Evolutionary conservation across 345 rosid genomes (phyloP).

Genomic region (Lepidium africanum): DNA sequence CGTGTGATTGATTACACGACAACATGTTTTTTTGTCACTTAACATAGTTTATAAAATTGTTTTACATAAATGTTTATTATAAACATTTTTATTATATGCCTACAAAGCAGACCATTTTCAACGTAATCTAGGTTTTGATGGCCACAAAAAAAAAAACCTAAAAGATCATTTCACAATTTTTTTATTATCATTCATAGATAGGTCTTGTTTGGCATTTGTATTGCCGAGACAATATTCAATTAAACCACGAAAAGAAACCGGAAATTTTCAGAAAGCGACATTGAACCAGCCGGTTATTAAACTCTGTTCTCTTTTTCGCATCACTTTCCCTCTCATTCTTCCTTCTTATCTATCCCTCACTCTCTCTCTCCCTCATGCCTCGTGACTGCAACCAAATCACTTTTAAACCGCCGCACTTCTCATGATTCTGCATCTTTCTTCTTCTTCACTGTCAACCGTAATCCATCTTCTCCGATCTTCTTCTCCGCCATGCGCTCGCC

Average conservation of each 20-base stretch:
- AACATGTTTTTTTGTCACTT: too few species aligned
- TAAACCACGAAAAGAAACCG: neutral
- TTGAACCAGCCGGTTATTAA: constrained; percentile 13
- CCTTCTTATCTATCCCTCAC: constrained; percentile 9
- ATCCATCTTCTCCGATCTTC: constrained; percentile 23
- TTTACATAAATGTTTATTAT: too few species aligned
- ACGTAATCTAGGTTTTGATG: neutral
- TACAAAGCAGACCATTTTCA: neutral
- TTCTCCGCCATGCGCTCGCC: constrained; percentile 57
- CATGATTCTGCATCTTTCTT: constrained; percentile 25
- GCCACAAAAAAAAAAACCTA: neutral
- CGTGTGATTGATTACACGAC: too few species aligned
- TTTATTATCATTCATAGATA: neutral
- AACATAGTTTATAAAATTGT: neutral
- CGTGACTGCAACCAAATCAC: constrained; percentile 30
- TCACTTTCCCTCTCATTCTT: constrained; percentile 37
- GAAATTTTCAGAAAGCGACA: neutral
- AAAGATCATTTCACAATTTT: neutral
- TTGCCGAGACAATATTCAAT: too few species aligned
- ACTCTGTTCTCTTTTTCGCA: constrained; percentile 8
- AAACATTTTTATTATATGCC: neutral
- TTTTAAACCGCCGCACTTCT: constrained; percentile 23
- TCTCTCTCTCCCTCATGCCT: constrained; percentile 19
- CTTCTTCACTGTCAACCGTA: neutral
- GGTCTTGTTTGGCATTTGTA: too few species aligned